Evolutionary conservation across 2,329 filamentous ascomycete species (phyloP), one percentile per base, ranked within the genome.

Genomic region (Byssothecium circinans): DNA sequence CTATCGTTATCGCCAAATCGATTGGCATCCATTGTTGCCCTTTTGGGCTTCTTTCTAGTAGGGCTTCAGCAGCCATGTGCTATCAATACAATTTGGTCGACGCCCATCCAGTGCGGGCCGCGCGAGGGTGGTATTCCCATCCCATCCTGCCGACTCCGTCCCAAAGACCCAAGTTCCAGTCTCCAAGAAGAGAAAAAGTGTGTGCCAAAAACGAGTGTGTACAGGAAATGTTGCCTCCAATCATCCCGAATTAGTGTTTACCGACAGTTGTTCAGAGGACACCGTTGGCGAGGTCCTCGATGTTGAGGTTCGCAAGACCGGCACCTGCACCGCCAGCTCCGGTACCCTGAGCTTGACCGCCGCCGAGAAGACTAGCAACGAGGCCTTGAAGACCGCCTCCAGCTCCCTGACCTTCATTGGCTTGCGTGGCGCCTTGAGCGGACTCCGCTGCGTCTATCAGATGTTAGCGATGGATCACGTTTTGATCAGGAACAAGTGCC

Each of bases 331-430:
- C 23, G 5, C 23, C 23, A 10, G 23, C 23, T 25, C 23, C 23
- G 23, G 23, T 14, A n/a, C 29, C 29, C 5, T 32, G 4, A 12
- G n/a, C 25, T 38, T 25, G 5, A 37, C 27, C 38, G 17, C 44
- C 44, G 15, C 43, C 43, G 14, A 52, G 43, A 8, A 52, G 33
- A 29, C 25, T 45, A 25, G 25, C 36, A 27, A 52, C n/a, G 27
- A 48, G 23, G 35, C 35, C 40, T 17, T 43, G 34, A 15, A 47
- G 42, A 25, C 34, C 46, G 4, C 39, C 35, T n/a, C 44, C 35
- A 14, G 39, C 42, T 12, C 12, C 29, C n/a, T 14, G 2, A 18
- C 15, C 27, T 4, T 27, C 22, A 18, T 18, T 20, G 29, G 23
- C 23, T 5, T 5, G 6, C 23, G 23, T 10, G 23, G 5, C 23